These are phyloP conservation scores for Tuber borchii DNA, from an alignment of 495 filamentous ascomycete species.

Conservation along the genomic window DNA sequence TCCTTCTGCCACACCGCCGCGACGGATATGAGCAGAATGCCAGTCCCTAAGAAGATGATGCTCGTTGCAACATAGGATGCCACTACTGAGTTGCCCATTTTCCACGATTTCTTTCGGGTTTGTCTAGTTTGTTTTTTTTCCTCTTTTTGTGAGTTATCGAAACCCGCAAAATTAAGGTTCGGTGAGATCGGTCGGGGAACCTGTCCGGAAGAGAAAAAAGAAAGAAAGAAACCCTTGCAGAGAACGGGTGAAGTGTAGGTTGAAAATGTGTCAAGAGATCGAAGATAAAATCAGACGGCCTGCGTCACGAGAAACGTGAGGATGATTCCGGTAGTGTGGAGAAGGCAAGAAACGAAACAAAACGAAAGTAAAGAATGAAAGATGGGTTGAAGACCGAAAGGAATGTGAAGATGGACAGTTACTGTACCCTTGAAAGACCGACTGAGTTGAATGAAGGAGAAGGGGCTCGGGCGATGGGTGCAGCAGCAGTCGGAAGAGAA, in stretches of 20 bases:
- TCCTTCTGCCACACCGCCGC: constrained; percentile 53
- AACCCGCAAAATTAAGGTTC: background rate
- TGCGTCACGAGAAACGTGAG: constrained; percentile 46
- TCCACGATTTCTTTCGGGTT: constrained; percentile 13
- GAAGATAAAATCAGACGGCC: constrained; percentile 43
- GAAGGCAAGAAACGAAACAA: constrained; percentile 33
- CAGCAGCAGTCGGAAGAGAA: constrained; percentile 22
- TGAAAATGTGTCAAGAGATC: constrained; percentile 24
- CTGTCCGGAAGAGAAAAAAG: background rate
- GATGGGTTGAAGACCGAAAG: constrained; percentile 13
- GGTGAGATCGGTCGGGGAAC: background rate
- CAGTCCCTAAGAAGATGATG: constrained; percentile 57
- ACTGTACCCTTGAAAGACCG: constrained; percentile 29
- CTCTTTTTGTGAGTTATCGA: background rate
- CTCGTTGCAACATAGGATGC: constrained; percentile 53
- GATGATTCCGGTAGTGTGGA: constrained; percentile 45
- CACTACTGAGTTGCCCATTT: constrained; percentile 56
- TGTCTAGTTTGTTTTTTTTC: background rate
- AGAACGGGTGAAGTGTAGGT: constrained; percentile 46
- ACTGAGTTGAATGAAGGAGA: constrained; percentile 38
- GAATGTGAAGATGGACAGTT: constrained; percentile 13
- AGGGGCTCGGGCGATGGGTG: constrained; percentile 24
- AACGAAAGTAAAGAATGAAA: constrained; percentile 47
- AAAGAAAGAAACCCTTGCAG: constrained; percentile 13
- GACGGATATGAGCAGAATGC: constrained; percentile 58